These are phyloP conservation scores for Trichoderma gamsii DNA, from an alignment of 495 filamentous ascomycete genomes.

Conservation along the genomic window DNA sequence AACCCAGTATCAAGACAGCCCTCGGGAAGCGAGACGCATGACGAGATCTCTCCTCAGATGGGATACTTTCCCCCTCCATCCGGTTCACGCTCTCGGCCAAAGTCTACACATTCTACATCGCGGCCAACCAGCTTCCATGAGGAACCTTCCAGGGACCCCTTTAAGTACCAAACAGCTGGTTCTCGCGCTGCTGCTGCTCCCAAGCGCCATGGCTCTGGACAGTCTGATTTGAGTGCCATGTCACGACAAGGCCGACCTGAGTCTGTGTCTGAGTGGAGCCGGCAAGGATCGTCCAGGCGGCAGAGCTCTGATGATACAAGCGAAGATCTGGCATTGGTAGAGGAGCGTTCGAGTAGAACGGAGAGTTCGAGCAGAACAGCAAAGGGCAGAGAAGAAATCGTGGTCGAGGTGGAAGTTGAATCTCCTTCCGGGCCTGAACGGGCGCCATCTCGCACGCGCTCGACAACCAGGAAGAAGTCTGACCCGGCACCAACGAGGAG, in stretches of 20 bases:
- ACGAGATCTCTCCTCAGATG: constrained; percentile 15
- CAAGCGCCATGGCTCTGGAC: constrained; percentile 12
- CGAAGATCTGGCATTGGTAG: constrained; percentile 1
- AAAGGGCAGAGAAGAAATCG: constrained; percentile 13
- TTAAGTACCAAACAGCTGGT: constrained; percentile 15
- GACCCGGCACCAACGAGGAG: neutral
- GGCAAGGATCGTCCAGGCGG: neutral
- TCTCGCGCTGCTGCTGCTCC: constrained; percentile 11
- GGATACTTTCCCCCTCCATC: constrained; percentile 17
- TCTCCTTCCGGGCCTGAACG: neutral
- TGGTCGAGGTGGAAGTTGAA: constrained; percentile 16
- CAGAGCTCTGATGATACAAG: constrained; percentile 16
- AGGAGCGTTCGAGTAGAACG: neutral
- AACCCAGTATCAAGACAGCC: neutral
- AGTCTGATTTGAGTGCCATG: constrained; percentile 8
- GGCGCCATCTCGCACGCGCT: constrained; percentile 1
- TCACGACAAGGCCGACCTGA: constrained; percentile 7
- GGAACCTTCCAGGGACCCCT: constrained; percentile 12
- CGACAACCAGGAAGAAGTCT: constrained; percentile 8
- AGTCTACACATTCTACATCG: constrained; percentile 4
- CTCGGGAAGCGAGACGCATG: neutral
- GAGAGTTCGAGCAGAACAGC: neutral
- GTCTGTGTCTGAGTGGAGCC: neutral
- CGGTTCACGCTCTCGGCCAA: neutral
- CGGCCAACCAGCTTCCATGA: constrained; percentile 14